Base-by-base conservation (phyloP, 768 basidiomycete genomes). In the Mycena rosella region DNA sequence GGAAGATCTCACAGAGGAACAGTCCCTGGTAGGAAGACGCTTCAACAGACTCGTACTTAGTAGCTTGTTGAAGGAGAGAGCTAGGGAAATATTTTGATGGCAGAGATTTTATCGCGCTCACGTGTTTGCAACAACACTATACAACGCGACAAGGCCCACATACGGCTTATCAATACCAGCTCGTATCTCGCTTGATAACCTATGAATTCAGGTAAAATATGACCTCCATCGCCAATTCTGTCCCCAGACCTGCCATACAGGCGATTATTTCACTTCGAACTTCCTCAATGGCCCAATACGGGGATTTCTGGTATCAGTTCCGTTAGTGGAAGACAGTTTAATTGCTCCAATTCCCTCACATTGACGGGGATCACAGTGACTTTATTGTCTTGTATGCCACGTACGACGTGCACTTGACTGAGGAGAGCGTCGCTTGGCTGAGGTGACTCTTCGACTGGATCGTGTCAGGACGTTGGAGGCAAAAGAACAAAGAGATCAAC, bases 191-290 rank as follows among this genome's bases (percentile, higher is more conserved):
- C n/a, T n/a, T n/a, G n/a, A n/a, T n/a, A n/a, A n/a, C n/a, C n/a
- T n/a, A n/a, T n/a, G n/a, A n/a, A n/a, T n/a, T n/a, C n/a, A 70
- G 4, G 32, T 70, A 57, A 54, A 72, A 68, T 48, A 72, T 71
- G 57, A 87, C 74, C 38, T 82, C 78, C 70, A 72, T 78, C 8
- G 85, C 77, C 29, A 87, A 49, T 38, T 82, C 80, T n/a, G 64
- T 40, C 7, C 88, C 86, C 34, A 89, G 72, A 3, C 80, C 84
- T 40, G 74, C 76, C 26, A 87, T 76, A 65, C 86, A 88, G n/a
- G 74, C 71, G 15, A 80, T 70, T 27, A 86, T 76, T 32, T 80
- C 82, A 15, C 72, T 55, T 20, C 80, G 79, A 20, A 76, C 67
- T 52, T 79, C 65, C 18, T 74, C 62, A 18, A 72, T 69, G 6